Evolutionary conservation across 108 stramenopile genomes (phyloP).

Genomic region (Pseudonitzschia multiseries): DNA sequence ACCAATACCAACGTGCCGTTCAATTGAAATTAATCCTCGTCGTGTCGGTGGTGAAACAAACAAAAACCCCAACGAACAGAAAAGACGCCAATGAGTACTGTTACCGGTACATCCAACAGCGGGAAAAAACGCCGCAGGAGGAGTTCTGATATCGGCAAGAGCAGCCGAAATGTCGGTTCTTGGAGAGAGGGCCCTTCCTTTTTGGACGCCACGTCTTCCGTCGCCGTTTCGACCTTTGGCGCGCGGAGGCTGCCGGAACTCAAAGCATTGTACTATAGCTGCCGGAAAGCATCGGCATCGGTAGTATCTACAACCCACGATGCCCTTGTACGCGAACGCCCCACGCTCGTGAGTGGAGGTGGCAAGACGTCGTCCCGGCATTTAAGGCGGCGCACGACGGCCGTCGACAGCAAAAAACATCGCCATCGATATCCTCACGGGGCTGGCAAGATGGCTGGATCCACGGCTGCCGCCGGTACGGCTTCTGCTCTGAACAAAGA

Average conservation of each 20-base stretch:
- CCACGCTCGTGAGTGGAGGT: conserved; percentile 49
- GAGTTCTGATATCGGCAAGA: background rate
- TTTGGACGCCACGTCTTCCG: conserved; percentile 67
- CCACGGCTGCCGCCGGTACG: background rate
- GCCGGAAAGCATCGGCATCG: too few relatives aligned
- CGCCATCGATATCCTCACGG: conserved; percentile 60
- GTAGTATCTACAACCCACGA: background rate
- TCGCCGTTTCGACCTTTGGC: conserved; percentile 62
- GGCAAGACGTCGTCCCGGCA: conserved; percentile 72
- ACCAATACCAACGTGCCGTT: too few relatives aligned
- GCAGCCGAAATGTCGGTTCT: background rate
- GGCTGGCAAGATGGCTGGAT: background rate
- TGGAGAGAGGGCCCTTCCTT: conserved; percentile 52
- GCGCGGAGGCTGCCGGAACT: conserved; percentile 74
- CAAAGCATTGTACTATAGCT: conserved; percentile 41
- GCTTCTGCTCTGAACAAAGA: background rate
- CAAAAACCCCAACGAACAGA: too few relatives aligned
- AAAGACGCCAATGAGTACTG: too few relatives aligned
- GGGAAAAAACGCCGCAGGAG: background rate
- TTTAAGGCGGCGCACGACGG: conserved; percentile 74
- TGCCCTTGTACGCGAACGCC: background rate
- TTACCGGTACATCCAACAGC: background rate
- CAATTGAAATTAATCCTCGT: too few relatives aligned
- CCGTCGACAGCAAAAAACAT: conserved; percentile 44
- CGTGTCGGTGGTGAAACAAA: too few relatives aligned